A percentile compares a stretch with the other conserved stretches of the same genome.
Conservation (phyloP, 805 yeast species). For the Groenewaldozyma tartarivorans region DNA sequence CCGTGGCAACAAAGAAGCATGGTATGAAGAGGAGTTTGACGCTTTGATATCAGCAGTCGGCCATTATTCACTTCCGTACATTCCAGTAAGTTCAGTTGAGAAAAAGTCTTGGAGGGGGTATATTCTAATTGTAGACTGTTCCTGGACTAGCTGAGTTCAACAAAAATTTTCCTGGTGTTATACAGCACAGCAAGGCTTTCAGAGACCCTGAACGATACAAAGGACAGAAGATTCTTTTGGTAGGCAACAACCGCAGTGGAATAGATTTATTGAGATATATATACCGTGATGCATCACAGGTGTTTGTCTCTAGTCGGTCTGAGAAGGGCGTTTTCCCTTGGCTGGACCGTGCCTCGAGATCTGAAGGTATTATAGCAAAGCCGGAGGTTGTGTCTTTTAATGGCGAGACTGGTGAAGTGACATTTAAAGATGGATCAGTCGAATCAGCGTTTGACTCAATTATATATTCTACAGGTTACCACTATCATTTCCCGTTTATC, state of each 20-base stretch:
- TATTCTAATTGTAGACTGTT: too few species aligned
- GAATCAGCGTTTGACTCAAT: constrained; percentile 3
- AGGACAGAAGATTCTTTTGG: constrained; percentile 6
- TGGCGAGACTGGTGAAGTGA: background rate
- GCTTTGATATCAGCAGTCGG: constrained; percentile 6
- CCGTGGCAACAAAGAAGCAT: background rate
- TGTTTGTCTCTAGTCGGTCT: background rate
- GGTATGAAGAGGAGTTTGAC: constrained; percentile 1
- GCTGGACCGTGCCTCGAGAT: too few species aligned
- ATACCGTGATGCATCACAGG: constrained; percentile 2
- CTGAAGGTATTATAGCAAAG: background rate
- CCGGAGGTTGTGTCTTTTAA: constrained; percentile 1
- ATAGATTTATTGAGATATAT: constrained; percentile 5
- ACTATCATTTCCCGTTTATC: constrained; percentile 8
- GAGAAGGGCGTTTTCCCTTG: too few species aligned
- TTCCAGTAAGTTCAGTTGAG: constrained; percentile 5
- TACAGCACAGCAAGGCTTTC: constrained; percentile 4
- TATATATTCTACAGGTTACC: constrained; percentile 9
- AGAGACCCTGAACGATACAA: constrained; percentile 1
- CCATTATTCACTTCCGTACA: constrained; percentile 5
- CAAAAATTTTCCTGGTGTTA: background rate
- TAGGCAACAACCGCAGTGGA: constrained; percentile 8
- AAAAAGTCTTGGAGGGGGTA: too few species aligned
- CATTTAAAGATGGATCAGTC: constrained; percentile 5
- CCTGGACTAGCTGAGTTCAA: constrained; percentile 5